phyloP scores from a whole-genome alignment of 768 basidiomycete genomes.

The Paxillus ammoniavirescens region DNA sequence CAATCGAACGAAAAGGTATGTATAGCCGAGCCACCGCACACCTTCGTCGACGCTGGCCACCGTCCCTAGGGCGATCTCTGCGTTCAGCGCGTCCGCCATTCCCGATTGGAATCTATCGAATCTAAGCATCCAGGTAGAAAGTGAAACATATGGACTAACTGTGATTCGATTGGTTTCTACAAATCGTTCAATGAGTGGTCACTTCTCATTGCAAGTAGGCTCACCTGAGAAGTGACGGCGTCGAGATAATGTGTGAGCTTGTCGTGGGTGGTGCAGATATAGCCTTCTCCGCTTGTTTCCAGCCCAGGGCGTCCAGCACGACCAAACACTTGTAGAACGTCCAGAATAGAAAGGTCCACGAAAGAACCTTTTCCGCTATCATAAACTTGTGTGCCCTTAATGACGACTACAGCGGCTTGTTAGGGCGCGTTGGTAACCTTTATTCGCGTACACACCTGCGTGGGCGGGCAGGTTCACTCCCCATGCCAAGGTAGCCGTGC shows the following conservation, averaged over 20 bases:
- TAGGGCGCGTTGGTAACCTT: constrained; percentile 3
- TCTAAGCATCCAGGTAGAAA: neutral
- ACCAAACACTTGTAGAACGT: constrained; percentile 97
- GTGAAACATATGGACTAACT: constrained; percentile 45
- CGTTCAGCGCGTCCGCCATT: constrained; percentile 89
- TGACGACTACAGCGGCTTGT: constrained; percentile 58
- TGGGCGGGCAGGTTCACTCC: constrained; percentile 99
- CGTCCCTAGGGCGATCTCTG: constrained; percentile 92
- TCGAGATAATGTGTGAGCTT: constrained; percentile 90
- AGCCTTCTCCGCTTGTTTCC: constrained; percentile 93
- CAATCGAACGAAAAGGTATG: constrained; percentile 96
- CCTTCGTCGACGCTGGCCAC: constrained; percentile 85
- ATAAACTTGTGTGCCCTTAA: constrained; percentile 97
- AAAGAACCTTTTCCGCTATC: constrained; percentile 89
- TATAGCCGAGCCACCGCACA: constrained; percentile 94
- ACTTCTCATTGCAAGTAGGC: constrained; percentile 8
- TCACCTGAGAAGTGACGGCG: constrained; percentile 81
- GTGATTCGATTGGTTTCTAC: constrained; percentile 94
- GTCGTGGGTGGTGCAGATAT: constrained; percentile 93
- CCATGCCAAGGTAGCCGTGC: constrained; percentile 98
- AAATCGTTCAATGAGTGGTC: neutral
- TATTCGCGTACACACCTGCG: constrained; percentile 57
- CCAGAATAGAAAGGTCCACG: constrained; percentile 88
- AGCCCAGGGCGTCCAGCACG: constrained; percentile 88
- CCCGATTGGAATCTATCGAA: constrained; percentile 69